These are phyloP conservation scores for Pythium myriotylum DNA, from an alignment of 352 stramenopile genomes.

Conservation along the genomic window DNA sequence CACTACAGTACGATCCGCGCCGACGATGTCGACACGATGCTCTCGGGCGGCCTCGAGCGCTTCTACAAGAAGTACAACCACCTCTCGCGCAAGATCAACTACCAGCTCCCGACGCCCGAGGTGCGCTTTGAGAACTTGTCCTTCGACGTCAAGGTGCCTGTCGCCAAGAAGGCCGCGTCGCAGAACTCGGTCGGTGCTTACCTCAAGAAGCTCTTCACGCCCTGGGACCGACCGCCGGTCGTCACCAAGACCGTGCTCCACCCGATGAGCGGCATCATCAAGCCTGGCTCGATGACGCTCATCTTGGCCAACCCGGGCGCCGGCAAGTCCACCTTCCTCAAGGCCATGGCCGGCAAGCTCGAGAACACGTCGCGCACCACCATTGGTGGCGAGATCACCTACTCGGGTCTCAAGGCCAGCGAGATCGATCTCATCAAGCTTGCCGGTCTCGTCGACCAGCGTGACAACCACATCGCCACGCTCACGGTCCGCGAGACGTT, in stretches of 20 bases:
- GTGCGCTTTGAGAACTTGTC: conserved; percentile 80
- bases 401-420: conserved; percentile 52
- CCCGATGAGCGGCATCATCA: conserved; percentile 60
- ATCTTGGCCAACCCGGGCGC: conserved; percentile 73
- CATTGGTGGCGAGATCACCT: conserved; percentile 65
- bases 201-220: conserved; percentile 47
- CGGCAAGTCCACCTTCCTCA: conserved; percentile 81
- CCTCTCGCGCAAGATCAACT: conserved; percentile 69
- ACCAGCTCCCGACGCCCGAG: conserved; percentile 57
- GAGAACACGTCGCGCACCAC: conserved; percentile 43
- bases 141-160: conserved; percentile 61
- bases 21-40: conserved; percentile 70
- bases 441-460: conserved; percentile 59
- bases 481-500: conserved; percentile 95
- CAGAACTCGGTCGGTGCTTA: conserved; percentile 62
- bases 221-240: conserved; percentile 44
- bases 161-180: conserved; percentile 34
- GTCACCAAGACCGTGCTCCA: conserved; percentile 60
- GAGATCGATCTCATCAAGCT: conserved; percentile 74
- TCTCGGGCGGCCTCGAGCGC: conserved; percentile 65
- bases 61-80: conserved; percentile 89
- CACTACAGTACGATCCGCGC: conserved; percentile 64
- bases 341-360: conserved; percentile 68
- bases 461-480: conserved; percentile 89
- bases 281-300: conserved; percentile 50